Base-by-base conservation (phyloP, 768 basidiomycete species). In the Krasilnikovozyma curviuscula region DNA sequence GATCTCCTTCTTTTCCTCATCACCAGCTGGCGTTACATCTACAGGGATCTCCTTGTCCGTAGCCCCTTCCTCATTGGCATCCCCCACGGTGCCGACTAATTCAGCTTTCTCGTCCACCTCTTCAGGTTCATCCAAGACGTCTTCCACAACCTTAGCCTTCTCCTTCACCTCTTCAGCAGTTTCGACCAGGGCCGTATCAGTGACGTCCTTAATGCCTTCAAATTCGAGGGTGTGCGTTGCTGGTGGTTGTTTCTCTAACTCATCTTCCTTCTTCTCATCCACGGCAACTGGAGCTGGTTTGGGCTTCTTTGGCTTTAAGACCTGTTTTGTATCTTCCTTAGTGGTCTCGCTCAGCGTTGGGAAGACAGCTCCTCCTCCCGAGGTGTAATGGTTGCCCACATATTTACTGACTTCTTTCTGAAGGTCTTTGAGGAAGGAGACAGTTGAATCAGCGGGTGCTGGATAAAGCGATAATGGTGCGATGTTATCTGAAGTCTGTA, bases 91-190 rank as follows among this genome's bases (percentile, higher is more conserved):
- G 29, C 45, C 42, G 25, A 30, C 35, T 30, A 52, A 37, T 28
- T 54, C 54, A 5, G 55, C 52, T 40, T 46, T 43, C 31, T 55
- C 55, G 31, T 53, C 55, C 5, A 53, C 46, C 49, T 55, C 54
- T 25, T 57, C 56, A 41, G 59, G 34, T n/a, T 56, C 56, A 16
- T 49, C 59, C 5, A 52, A 49, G n/a, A 38, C 52, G 12, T 55
- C 52, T 35, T 59, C 50, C 43, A 55, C 64, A 12, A 43, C 44
- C 35, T 48, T 51, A 3, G 49, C 50, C 2, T 28, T 40, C 7
- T 49, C 49, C 3, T 40, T 45, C 34, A 44, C 50, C 18, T 42
- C 45, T 5, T 48, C 45, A 9, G 45, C 45, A 10, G 45, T 37
- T 8, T 21, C 45, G 1, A 49, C 48, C 8, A 49, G 48, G 3